phyloP scores from a whole-genome alignment of 176 grass and related monocot genomes.

The Oryza glumipatula region DNA sequence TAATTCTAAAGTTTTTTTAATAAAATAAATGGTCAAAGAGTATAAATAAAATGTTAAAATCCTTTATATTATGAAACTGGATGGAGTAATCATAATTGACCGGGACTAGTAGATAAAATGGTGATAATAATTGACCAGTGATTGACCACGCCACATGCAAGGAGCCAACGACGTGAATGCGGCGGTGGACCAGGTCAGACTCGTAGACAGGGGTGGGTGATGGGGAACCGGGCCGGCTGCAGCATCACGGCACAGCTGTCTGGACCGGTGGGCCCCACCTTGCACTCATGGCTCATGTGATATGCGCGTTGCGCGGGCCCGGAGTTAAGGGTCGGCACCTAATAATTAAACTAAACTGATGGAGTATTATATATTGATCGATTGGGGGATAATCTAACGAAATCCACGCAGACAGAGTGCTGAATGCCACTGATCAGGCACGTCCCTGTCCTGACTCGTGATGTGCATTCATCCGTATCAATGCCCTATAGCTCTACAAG shows the following conservation, averaged over 20 bases:
- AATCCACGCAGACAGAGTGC: background rate
- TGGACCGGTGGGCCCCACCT: background rate
- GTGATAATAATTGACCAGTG: background rate
- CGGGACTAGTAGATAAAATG: background rate
- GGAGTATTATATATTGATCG: background rate
- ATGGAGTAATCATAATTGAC: no score
- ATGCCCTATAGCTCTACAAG: no score
- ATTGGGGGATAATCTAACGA: background rate
- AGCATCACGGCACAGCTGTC: constrained; percentile 3
- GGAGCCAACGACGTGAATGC: constrained; percentile 17
- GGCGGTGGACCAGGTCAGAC: constrained; percentile 24
- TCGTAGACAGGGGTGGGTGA: background rate
- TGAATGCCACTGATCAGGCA: background rate
- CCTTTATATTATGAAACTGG: no score
- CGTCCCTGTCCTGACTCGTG: background rate
- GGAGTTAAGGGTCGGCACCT: background rate
- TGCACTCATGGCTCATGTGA: constrained; percentile 17
- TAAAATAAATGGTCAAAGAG: no score
- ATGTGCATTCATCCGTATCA: no score
- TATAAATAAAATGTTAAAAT: no score
- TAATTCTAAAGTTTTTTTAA: no score
- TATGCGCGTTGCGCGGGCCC: background rate
- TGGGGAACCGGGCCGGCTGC: background rate
- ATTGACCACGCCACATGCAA: background rate
- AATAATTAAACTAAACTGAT: background rate